phyloP scores from a whole-genome alignment of 202 grass and related monocot genomes.

The Zizania palustris region DNA sequence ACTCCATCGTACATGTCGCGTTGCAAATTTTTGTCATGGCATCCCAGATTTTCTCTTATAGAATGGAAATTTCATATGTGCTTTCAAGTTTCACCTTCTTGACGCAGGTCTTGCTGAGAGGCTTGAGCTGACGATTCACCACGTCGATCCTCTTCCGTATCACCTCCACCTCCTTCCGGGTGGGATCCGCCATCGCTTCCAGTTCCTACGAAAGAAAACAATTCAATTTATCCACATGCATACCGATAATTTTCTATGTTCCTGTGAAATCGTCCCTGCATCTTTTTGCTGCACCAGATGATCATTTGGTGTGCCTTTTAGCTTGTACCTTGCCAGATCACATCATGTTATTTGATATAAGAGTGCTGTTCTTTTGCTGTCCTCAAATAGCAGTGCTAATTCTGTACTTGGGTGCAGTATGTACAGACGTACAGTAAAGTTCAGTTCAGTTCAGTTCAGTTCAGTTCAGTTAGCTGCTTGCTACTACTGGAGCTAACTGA shows the following conservation, averaged over 20 bases:
- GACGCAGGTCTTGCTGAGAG: slow-evolving; percentile 78
- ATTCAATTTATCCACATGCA: not conserved
- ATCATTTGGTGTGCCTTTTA: not conserved
- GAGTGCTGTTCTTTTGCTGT: not conserved
- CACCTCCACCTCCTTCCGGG: slow-evolving; percentile 78
- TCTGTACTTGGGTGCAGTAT: not conserved
- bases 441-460: too few relatives aligned
- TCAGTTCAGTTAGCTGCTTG: too few relatives aligned
- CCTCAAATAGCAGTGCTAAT: slow-evolving; percentile 4
- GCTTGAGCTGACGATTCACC: slow-evolving; percentile 83
- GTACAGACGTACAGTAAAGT: not conserved
- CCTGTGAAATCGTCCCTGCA: not conserved
- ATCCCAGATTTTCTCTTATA: too few relatives aligned
- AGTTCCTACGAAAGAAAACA: slow-evolving; percentile 56
- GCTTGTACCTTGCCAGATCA: not conserved
- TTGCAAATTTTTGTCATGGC: not conserved
- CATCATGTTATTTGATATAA: not conserved
- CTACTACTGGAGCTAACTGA: not conserved
- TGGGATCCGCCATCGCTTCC: slow-evolving; percentile 88
- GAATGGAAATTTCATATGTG: not conserved
- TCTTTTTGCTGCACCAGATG: too few relatives aligned
- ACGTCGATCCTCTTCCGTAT: slow-evolving; percentile 77
- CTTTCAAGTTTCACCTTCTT: slow-evolving; percentile 85
- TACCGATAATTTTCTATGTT: not conserved
- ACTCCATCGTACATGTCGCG: not conserved